Evolutionary conservation across 352 stramenopile species (phyloP).

Genomic region (Aphanomyces stellatus): DNA sequence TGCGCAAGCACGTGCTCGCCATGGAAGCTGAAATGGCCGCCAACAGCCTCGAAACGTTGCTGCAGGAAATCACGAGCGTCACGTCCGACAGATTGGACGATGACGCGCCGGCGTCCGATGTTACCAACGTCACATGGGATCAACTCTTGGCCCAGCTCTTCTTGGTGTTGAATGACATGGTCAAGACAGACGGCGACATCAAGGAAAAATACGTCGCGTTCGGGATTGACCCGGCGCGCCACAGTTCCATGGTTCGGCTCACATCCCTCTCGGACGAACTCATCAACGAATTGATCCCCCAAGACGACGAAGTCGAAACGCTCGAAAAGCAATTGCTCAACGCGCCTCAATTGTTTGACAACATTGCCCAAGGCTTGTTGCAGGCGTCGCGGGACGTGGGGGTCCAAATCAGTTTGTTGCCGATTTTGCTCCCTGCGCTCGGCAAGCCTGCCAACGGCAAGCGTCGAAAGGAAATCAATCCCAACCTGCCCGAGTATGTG

Average conservation of each 20-base stretch:
- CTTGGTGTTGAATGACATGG: constrained; percentile 2
- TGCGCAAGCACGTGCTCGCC: constrained; percentile 14
- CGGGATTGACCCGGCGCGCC: neutral
- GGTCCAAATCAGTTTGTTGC: constrained; percentile 15
- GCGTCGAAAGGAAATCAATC: neutral
- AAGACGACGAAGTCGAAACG: constrained; percentile 1
- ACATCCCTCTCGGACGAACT: neutral
- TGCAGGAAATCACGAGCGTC: neutral
- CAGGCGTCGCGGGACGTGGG: constrained; percentile 8
- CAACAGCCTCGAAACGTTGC: constrained; percentile 3
- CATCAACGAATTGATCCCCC: neutral
- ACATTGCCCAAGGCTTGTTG: neutral
- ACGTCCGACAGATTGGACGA: neutral
- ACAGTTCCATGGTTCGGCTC: neutral
- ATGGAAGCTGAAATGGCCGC: constrained; percentile 17
- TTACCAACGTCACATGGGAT: neutral
- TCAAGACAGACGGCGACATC: neutral
- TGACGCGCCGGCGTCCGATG: neutral
- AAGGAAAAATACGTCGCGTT: neutral
- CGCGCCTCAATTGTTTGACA: neutral
- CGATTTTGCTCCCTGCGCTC: constrained; percentile 1
- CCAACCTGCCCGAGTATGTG: constrained; percentile 1
- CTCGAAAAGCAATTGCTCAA: neutral
- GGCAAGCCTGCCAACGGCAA: too few species aligned
- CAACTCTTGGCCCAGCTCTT: constrained; percentile 5